Base-by-base conservation (phyloP, 345 rosid genomes). In the Rhodamnia argentea region DNA sequence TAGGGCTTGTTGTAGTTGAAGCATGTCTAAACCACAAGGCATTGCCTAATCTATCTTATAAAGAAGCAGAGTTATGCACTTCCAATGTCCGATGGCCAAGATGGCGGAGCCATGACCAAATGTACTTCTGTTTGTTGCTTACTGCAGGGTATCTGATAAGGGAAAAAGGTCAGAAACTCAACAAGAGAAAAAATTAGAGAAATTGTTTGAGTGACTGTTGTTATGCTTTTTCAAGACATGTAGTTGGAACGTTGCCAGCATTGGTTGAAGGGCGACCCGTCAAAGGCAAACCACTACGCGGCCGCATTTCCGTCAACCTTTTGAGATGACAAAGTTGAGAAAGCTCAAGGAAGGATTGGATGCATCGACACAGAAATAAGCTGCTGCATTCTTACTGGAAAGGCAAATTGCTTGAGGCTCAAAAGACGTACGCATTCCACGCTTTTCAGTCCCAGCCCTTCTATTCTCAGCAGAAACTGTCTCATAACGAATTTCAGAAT, bases 401-500 rank as follows among this genome's bases (percentile, higher is more conserved):
- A 85, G 23, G 87, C 84, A 85, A 20, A 74, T 37, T 85, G 89
- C 24, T 86, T 88, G 78, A 88, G 89, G 7, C 89, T 89, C n/a
- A 89, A 84, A 40, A 89, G 88, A 52, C 86, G 83, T 52, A 88
- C 84, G 22, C 91, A 89, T 55, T 89, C 91, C 88, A 86, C 89
- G 10, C 91, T 86, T 78, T 89, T 86, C 85, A 86, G 74, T 56
- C 89, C 89, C 84, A 88, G 83, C 47, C 89, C 89, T 22, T 81
- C 85, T 44, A 89, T 52, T 40, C 55, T 78, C 50, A 44, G 84
- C 20, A 78, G 22, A 78, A 75, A 56, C 44, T 78, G 70, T 47
- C 87, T 85, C 52, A 51, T 24, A 52, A 75, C 20, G 52, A 60
- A 27, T 14, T 44, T 51, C 24, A 57, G 11, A 59, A 50, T 58